phyloP scores from a whole-genome alignment of 495 filamentous ascomycete species.

The Hypoxylon fragiforme region DNA sequence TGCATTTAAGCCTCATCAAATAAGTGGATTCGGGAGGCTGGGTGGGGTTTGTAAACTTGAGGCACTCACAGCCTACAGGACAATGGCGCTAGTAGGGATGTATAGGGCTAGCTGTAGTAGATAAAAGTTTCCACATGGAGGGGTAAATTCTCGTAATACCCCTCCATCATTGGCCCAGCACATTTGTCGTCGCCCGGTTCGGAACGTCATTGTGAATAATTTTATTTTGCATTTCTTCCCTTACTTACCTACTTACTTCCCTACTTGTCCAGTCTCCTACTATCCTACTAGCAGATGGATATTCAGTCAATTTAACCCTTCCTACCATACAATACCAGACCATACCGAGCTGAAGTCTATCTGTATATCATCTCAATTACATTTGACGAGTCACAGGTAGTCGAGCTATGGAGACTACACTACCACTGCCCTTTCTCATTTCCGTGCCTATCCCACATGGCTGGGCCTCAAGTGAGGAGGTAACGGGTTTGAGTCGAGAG shows the following conservation, averaged over 20 bases:
- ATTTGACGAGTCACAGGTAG: background rate
- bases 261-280: background rate
- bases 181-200: conserved; percentile 22
- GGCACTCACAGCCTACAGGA: too few species aligned
- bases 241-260: too few species aligned
- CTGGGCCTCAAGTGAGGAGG: conserved; percentile 46
- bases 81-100: too few species aligned
- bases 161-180: conserved; percentile 29
- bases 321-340: background rate
- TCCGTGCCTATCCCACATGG: conserved; percentile 59
- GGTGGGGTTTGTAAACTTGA: too few species aligned
- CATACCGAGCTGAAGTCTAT: background rate
- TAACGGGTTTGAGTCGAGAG: conserved; percentile 60
- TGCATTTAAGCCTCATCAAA: background rate
- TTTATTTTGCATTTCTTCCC: conserved; percentile 10
- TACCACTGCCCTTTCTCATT: conserved; percentile 61
- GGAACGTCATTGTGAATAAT: conserved; percentile 33
- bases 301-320: conserved; percentile 22
- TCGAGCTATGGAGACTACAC: conserved; percentile 55
- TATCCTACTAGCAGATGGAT: too few species aligned
- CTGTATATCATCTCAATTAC: background rate
- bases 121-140: conserved; percentile 20
- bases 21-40: too few species aligned
- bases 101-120: too few species aligned
- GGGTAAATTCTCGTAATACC: conserved; percentile 23